These are phyloP conservation scores for Striga asiatica DNA, from an alignment of 257 asterid genomes.

Conservation along the genomic window DNA sequence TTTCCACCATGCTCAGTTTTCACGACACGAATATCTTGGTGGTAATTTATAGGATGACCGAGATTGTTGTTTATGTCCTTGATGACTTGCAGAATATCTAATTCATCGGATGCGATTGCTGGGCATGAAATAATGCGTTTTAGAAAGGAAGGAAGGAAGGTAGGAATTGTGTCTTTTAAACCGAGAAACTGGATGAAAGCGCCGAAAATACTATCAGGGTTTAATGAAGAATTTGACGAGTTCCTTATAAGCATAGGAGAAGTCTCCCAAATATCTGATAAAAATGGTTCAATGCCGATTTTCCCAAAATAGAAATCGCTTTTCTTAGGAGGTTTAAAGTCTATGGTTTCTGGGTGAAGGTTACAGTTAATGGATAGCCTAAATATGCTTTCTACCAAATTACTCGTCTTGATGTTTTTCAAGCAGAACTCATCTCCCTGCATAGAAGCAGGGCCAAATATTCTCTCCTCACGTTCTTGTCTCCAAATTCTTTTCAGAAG, in stretches of 20 bases:
- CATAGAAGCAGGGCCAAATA: constrained; percentile 14
- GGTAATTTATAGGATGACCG: constrained; percentile 52
- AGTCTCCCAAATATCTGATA: constrained; percentile 51
- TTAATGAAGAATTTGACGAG: constrained; percentile 21
- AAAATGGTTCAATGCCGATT: constrained; percentile 29
- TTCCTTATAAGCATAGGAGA: constrained; percentile 38
- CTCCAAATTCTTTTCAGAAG: constrained; percentile 36
- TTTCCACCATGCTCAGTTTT: constrained; percentile 28
- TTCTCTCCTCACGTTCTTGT: constrained; percentile 25
- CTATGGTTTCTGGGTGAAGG: constrained; percentile 12
- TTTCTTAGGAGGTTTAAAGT: constrained; percentile 18
- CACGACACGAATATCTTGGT: constrained; percentile 66
- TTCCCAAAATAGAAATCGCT: constrained; percentile 31
- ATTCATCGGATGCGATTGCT: constrained; percentile 56
- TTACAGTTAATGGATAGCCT: constrained; percentile 33
- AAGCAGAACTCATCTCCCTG: constrained; percentile 14
- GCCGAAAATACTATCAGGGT: constrained; percentile 24
- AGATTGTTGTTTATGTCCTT: constrained; percentile 41
- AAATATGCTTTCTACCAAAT: constrained; percentile 53
- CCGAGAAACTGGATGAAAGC: constrained; percentile 34
- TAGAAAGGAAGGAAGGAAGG: constrained; percentile 39
- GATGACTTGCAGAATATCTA: constrained; percentile 41
- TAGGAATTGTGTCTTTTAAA: constrained; percentile 27
- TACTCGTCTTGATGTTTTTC: constrained; percentile 30
- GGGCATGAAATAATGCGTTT: constrained; percentile 50